Base-by-base conservation (phyloP, 2,329 filamentous ascomycete genomes). In the Simplicillium sp. region DNA sequence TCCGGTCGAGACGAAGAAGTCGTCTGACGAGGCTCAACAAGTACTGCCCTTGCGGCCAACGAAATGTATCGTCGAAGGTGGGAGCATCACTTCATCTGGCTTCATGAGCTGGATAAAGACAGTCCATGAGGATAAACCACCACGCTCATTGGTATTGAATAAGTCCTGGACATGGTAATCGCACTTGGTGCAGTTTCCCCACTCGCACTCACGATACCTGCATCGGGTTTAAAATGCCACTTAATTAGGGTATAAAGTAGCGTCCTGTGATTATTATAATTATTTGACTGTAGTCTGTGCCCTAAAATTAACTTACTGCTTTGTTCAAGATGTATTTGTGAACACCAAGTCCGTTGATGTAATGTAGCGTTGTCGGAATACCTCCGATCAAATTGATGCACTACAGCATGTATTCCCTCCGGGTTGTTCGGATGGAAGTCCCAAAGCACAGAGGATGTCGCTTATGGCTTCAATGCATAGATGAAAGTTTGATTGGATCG, bases 21-120 rank as follows among this genome's bases (percentile, higher is more conserved):
- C 71, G 70, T 37, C 80, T 80, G 40, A 84, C 67, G 36, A 65
- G 71, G 15, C 75, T 66, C 11, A 82, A 64, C 2, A 80, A 80
- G 20, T 80, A 75, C 36, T 80, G 70, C 17, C 58, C 63, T 44
- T 82, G 75, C 3, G 80, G 80, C 79, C 79, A 84, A 50, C 80
- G 70, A 60, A 84, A 82, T 38, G 81, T 85, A 46, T 82, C 61
- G 52, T 85, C 82, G 46, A 86, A 81, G 46, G 84, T 64, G 57
- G 77, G 43, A 70, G 68, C 52, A 80, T 71, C 3, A 77, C 77
- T 49, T 82, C 67, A 45, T 76, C 72, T 1, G 77, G 77, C 14
- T 68, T 73, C 45, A 84, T 67, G 5, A 75, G 67, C 57, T 85
- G 82, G 2, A 82, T 67, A 46, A 75, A 80, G 46, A 75, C 70